Percentiles rank a stretch among this genome's conserved stretches.
Conservation (phyloP, 805 yeast genomes). For the Yueomyces sinensis region DNA sequence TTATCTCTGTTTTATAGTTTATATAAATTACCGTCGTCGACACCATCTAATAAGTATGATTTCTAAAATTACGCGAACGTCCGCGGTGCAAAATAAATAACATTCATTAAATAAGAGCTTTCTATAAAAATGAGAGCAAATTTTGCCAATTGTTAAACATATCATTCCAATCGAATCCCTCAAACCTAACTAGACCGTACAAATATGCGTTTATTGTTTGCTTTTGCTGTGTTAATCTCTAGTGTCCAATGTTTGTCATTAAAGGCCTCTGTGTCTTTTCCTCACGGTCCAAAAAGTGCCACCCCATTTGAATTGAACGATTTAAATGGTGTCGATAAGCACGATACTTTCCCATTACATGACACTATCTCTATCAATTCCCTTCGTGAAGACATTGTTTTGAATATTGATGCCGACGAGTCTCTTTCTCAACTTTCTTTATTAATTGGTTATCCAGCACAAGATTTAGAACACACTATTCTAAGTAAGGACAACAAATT, state of each 20-base stretch:
- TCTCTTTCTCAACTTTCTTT: constrained; percentile 13
- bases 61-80: no score
- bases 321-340: background rate
- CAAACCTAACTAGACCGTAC: no score
- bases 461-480: constrained; percentile 13
- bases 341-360: background rate
- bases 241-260: background rate
- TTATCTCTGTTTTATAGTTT: no score
- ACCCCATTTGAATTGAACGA: background rate
- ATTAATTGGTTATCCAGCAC: constrained; percentile 15
- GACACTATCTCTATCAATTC: background rate
- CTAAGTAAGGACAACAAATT: constrained; percentile 6
- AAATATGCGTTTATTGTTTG: no score
- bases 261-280: background rate
- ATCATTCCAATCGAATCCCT: no score
- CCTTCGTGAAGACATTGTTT: background rate
- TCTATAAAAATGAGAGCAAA: no score
- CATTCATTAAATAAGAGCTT: no score
- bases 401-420: background rate
- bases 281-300: background rate
- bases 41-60: no score
- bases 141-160: no score
- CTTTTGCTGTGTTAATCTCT: no score
- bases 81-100: no score
- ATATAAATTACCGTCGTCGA: no score